phyloP scores from a whole-genome alignment of 345 rosid genomes.

The Reutealis trisperma region DNA sequence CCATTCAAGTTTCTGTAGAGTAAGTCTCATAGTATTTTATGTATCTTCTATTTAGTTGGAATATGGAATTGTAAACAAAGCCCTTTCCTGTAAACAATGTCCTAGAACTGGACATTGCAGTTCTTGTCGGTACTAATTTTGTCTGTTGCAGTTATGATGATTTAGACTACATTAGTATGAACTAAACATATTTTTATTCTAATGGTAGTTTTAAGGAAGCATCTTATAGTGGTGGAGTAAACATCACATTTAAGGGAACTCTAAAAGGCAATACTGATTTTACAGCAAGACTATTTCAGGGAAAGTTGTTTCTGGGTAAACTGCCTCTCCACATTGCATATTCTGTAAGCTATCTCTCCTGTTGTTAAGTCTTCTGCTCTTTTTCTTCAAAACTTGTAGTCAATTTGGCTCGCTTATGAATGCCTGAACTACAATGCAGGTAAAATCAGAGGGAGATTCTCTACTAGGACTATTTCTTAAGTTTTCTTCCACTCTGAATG shows the following conservation, averaged over 20 bases:
- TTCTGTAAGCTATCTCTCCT: slow-evolving; percentile 54
- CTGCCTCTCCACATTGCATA: slow-evolving; percentile 51
- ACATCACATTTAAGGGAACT: slow-evolving; percentile 63
- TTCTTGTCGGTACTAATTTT: background rate
- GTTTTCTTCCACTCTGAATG: slow-evolving; percentile 49
- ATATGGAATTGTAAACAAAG: background rate
- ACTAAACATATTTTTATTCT: background rate
- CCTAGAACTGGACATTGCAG: background rate
- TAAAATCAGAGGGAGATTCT: slow-evolving; percentile 59
- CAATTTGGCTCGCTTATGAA: background rate
- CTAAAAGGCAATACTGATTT: slow-evolving; percentile 45
- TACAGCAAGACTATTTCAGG: slow-evolving; percentile 62
- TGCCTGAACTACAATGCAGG: slow-evolving; percentile 43
- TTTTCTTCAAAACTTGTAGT: background rate
- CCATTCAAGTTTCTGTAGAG: slow-evolving; percentile 59
- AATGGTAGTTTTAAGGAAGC: slow-evolving; percentile 50
- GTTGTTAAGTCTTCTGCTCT: background rate
- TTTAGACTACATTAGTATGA: background rate
- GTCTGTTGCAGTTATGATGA: background rate
- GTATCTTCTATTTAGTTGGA: background rate
- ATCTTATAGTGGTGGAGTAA: slow-evolving; percentile 81
- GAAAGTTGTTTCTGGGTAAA: slow-evolving; percentile 49
- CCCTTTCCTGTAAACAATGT: background rate
- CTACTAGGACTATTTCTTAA: slow-evolving; percentile 55
- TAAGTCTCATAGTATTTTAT: slow-evolving; percentile 38